A percentile compares a stretch with the other conserved stretches of the same genome.
phyloP scores from a whole-genome alignment of 768 basidiomycete species.

The Termitomyces sp. region DNA sequence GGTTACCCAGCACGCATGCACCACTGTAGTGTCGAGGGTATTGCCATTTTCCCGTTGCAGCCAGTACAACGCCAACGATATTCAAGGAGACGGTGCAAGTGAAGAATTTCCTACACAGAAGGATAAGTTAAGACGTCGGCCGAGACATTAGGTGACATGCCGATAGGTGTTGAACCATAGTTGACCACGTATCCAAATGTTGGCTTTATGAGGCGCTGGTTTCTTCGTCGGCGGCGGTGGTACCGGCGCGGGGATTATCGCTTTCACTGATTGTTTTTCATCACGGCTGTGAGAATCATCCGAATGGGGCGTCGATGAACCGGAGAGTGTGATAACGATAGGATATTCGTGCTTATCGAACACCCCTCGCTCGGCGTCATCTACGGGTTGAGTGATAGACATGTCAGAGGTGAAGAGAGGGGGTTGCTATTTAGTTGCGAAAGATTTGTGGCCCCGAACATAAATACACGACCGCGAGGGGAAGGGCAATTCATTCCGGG shows the following conservation, averaged over 20 bases:
- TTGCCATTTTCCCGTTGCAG: slow-evolving; percentile 58
- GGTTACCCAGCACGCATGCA: slow-evolving; percentile 70
- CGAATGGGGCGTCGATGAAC: slow-evolving; percentile 9
- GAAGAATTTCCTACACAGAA: slow-evolving; percentile 59
- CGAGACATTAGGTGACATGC: slow-evolving; percentile 25
- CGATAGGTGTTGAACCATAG: slow-evolving; percentile 81
- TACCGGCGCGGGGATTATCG: slow-evolving; percentile 3
- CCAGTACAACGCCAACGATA: slow-evolving; percentile 50
- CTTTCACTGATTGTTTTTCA: not conserved
- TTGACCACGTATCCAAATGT: slow-evolving; percentile 52
- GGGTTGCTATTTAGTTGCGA: not conserved
- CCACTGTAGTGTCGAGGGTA: slow-evolving; percentile 64
- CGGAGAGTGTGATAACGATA: slow-evolving; percentile 15
- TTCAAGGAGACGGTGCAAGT: slow-evolving; percentile 57
- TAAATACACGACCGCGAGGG: slow-evolving; percentile 16
- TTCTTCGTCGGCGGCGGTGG: slow-evolving; percentile 14
- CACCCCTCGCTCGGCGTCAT: slow-evolving; percentile 34
- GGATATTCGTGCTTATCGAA: slow-evolving; percentile 21
- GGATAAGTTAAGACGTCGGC: not conserved
- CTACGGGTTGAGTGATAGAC: slow-evolving; percentile 18
- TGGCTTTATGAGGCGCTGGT: slow-evolving; percentile 29
- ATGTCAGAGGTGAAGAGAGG: slow-evolving; percentile 2
- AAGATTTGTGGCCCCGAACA: slow-evolving; percentile 2
- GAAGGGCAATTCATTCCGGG: slow-evolving; percentile 13
- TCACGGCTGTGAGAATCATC: not conserved